Percentiles rank a stretch among this genome's conserved stretches.
Conservation (phyloP, 2,329 filamentous ascomycete genomes). For the Volutella citrinella region DNA sequence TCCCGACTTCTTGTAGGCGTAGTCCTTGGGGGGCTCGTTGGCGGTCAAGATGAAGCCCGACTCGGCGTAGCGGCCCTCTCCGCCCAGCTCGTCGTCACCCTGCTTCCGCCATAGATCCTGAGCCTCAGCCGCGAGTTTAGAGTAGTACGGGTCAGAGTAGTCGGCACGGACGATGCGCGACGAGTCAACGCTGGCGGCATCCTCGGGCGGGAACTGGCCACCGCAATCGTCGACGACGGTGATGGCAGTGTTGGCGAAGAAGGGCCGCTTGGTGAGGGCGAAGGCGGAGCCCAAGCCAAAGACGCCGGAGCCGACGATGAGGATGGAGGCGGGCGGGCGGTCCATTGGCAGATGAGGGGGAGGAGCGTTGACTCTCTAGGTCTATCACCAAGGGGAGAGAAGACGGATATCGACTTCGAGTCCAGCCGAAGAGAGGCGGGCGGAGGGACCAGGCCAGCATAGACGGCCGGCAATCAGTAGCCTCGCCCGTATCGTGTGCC, state of each 20-base stretch:
- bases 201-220: constrained; percentile 56
- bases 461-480: no score
- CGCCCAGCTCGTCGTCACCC: constrained; percentile 54
- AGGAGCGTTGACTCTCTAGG: constrained; percentile 9
- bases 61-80: constrained; percentile 66
- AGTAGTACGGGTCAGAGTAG: constrained; percentile 78
- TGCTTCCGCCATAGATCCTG: constrained; percentile 65
- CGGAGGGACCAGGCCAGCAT: no score
- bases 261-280: constrained; percentile 62
- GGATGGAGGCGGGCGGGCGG: constrained; percentile 46
- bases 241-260: constrained; percentile 51
- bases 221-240: constrained; percentile 57
- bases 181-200: constrained; percentile 60
- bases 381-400: constrained; percentile 8
- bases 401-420: constrained; percentile 5
- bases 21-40: constrained; percentile 36
- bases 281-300: constrained; percentile 63
- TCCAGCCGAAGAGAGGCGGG: background rate
- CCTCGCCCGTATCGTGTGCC: no score
- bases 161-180: constrained; percentile 68
- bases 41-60: constrained; percentile 65
- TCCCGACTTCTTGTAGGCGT: constrained; percentile 38
- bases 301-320: constrained; percentile 68
- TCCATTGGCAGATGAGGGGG: no score
- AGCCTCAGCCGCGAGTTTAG: constrained; percentile 67